phyloP scores from a whole-genome alignment of 441 rosid species.

The Pelargonium australe region DNA sequence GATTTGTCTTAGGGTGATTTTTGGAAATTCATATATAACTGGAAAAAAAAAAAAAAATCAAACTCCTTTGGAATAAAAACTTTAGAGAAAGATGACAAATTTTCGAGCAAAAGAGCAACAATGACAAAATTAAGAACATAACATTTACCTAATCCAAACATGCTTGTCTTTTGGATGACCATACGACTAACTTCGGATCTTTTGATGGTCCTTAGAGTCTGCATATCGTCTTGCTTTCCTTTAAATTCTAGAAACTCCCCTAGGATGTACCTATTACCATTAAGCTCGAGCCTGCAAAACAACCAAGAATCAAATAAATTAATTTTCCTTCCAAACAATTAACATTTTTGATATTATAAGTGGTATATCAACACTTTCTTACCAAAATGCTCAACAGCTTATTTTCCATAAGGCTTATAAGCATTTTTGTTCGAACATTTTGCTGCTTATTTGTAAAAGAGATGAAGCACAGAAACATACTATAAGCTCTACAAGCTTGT shows the following conservation, averaged over 20 bases:
- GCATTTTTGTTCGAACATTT: too few species aligned
- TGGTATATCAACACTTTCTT: too few species aligned
- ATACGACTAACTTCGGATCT: conserved; percentile 62
- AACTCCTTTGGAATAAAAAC: too few species aligned
- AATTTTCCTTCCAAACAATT: not conserved
- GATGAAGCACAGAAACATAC: too few species aligned
- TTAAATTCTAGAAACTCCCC: conserved; percentile 77
- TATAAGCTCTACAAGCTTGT: too few species aligned
- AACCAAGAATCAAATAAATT: not conserved
- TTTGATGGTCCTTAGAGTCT: conserved; percentile 45
- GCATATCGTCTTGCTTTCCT: conserved; percentile 61
- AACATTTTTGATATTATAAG: not conserved
- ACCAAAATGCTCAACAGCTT: too few species aligned
- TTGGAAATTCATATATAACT: not conserved
- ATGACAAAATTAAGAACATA: not conserved
- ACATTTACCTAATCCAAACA: conserved; percentile 79
- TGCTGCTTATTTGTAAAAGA: too few species aligned
- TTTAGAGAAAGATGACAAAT: too few species aligned
- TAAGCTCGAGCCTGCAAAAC: conserved; percentile 66
- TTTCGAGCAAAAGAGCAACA: not conserved
- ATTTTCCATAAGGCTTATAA: too few species aligned
- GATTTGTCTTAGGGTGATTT: not conserved
- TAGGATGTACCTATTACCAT: conserved; percentile 49
- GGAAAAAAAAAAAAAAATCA: not conserved
- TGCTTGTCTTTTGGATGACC: conserved; percentile 70